These are phyloP conservation scores for Penicillium lividum DNA, from an alignment of 495 filamentous ascomycete genomes.

Conservation along the genomic window DNA sequence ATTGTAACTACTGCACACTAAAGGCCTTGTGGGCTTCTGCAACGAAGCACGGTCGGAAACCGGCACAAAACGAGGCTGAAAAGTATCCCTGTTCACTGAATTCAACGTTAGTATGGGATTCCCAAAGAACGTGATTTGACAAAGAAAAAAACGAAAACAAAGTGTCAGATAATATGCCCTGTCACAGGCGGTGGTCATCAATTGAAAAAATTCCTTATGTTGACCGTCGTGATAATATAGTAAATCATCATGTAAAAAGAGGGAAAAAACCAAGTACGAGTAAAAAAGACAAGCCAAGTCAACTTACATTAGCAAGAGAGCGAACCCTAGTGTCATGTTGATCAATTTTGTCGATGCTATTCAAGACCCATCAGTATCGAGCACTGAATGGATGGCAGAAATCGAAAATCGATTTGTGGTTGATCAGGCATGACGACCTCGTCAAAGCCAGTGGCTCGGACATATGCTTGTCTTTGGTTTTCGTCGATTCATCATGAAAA, in stretches of 20 bases:
- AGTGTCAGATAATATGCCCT: constrained; percentile 68
- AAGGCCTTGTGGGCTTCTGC: constrained; percentile 1
- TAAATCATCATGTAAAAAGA: constrained; percentile 70
- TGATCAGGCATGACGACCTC: constrained; percentile 54
- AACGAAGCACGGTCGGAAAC: constrained; percentile 7
- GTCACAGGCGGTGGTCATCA: constrained; percentile 93
- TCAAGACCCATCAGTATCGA: constrained; percentile 34
- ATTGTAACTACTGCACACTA: constrained; percentile 17
- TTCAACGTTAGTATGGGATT: constrained; percentile 22
- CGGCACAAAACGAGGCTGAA: constrained; percentile 6
- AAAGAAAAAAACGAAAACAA: constrained; percentile 16
- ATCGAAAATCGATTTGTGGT: constrained; percentile 20
- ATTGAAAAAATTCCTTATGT: constrained; percentile 76
- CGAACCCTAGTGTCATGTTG: not conserved
- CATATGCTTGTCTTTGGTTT: constrained; percentile 62
- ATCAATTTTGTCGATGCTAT: constrained; percentile 7
- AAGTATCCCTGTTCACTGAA: constrained; percentile 17
- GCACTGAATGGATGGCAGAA: constrained; percentile 23
- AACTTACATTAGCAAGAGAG: constrained; percentile 25
- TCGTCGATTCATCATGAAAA: constrained; percentile 54
- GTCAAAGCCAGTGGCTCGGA: constrained; percentile 55
- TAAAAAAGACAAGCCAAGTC: not conserved
- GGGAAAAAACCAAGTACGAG: constrained; percentile 2
- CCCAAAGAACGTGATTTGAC: constrained; percentile 16
- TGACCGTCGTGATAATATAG: constrained; percentile 94